Evolutionary conservation across 495 filamentous ascomycete species (phyloP), one percentile per base, ranked within the genome.

Genomic region (Penicillium bialowiezense): DNA sequence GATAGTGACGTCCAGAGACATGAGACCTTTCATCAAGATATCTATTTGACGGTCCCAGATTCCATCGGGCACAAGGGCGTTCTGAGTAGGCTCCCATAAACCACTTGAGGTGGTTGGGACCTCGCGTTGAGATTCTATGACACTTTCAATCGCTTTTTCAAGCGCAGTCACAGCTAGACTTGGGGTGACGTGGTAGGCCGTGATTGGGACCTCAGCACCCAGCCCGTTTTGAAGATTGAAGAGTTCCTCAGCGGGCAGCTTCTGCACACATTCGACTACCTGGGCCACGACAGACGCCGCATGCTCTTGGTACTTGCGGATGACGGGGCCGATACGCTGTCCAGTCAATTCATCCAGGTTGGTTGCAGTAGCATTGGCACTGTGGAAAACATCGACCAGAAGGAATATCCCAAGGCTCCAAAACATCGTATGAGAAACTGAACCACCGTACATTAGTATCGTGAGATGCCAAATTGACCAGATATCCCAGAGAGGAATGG

Each of bases 211-310:
- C 18, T 59, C 48, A 4, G 52, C 33, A 5, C 44, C 17, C 5
- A 64, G 21, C 1, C 62, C 58, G 20, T 59, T 57, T 10, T 51
- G 62, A 7, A 62, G 44, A 32, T 62, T 62, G 32, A 59, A 57
- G 1, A 28, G 26, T 13, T 58, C 58, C 6, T 64, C 54, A 7
- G 18, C 26, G 14, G 56, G 56, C 2, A 59, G 18, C 1, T 21
- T 7, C 2, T 46, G 41, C n/a, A 59, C 40, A 8, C 40, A 41
- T 33, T 46, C 40, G 8, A 55, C 40, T 2, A 31, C 48, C 17
- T 41, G 38, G 5, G 56, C 20, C 12, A 59, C 41, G 1, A 43
- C 50, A 2, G 19, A 34, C 7, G 44, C 36, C 13, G 56, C 56
- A 0, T 39, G 34, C 3, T 17, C 18, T 24, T 42, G 44, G 20